A percentile compares a stretch with the other conserved stretches of the same genome.
phyloP scores from a whole-genome alignment of 163 green algal genomes.

The Scenedesmus sp. region DNA sequence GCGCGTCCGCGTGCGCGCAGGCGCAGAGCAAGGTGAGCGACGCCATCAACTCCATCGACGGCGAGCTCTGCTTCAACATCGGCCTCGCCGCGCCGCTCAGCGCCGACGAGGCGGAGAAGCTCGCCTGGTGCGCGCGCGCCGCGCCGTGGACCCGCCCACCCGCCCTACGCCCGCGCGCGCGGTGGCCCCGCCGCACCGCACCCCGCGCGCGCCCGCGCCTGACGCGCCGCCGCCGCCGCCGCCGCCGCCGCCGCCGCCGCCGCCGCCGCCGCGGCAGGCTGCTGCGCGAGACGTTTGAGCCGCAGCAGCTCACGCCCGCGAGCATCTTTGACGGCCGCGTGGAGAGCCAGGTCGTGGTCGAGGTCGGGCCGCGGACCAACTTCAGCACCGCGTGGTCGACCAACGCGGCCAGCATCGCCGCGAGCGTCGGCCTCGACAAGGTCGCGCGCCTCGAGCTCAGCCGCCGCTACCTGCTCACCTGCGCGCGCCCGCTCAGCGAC shows the following conservation, averaged over 20 bases:
- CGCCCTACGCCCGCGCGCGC: too few species aligned
- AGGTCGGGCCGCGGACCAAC: constrained; percentile 94
- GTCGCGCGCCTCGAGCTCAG: constrained; percentile 73
- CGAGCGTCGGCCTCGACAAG: constrained; percentile 83
- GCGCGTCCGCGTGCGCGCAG: constrained; percentile 49
- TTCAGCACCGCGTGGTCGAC: constrained; percentile 97
- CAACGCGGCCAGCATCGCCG: constrained; percentile 97
- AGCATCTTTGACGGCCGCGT: constrained; percentile 55
- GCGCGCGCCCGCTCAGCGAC: constrained; percentile 56
- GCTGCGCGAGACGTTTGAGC: constrained; percentile 97
- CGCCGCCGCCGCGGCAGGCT: constrained; percentile 69
- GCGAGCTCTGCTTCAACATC: constrained; percentile 95
- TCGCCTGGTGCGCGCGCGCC: constrained; percentile 77
- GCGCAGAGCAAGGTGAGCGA: constrained; percentile 69
- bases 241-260: not conserved
- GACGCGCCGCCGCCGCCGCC: not conserved
- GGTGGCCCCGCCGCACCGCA: too few species aligned
- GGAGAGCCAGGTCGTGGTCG: constrained; percentile 28
- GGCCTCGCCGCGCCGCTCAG: constrained; percentile 70
- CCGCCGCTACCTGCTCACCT: constrained; percentile 74
- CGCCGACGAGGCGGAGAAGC: constrained; percentile 74
- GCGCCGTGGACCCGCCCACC: not conserved
- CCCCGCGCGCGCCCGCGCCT: too few species aligned
- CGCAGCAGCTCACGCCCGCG: constrained; percentile 79
- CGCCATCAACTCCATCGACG: constrained; percentile 70